These are phyloP conservation scores for Diutina sp. DNA, from an alignment of 1,139 yeast species.

Conservation along the genomic window DNA sequence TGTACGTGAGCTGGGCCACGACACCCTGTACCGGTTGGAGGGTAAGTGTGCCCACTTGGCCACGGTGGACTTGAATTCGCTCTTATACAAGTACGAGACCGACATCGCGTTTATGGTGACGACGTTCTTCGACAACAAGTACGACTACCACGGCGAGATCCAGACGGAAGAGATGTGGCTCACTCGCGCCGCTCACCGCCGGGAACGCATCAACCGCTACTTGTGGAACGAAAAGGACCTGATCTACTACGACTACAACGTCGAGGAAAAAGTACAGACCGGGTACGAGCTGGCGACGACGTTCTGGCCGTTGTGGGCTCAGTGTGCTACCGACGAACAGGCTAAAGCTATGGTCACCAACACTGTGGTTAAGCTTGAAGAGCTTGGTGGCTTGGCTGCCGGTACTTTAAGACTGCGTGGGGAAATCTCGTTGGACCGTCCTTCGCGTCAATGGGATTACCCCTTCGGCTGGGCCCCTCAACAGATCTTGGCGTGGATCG, in stretches of 20 bases:
- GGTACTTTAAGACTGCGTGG: constrained; percentile 78
- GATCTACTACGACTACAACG: constrained; percentile 76
- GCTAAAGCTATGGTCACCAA: constrained; percentile 49
- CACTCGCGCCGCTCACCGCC: constrained; percentile 40
- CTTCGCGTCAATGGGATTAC: constrained; percentile 94
- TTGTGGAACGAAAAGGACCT: constrained; percentile 78
- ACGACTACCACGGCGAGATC: constrained; percentile 21
- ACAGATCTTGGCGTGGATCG: constrained; percentile 90
- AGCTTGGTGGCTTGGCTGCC: constrained; percentile 79
- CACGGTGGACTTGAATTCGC: constrained; percentile 78
- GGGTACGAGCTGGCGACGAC: constrained; percentile 81
- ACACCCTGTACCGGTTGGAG: constrained; percentile 82
- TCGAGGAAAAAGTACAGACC: constrained; percentile 41
- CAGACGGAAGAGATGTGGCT: constrained; percentile 53
- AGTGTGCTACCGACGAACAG: constrained; percentile 58
- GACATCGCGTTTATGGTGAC: constrained; percentile 67
- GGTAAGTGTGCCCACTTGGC: constrained; percentile 85
- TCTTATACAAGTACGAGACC: constrained; percentile 79
- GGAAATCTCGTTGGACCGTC: constrained; percentile 51
- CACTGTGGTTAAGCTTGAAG: constrained; percentile 66
- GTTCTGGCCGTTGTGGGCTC: constrained; percentile 90
- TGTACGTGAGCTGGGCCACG: constrained; percentile 94
- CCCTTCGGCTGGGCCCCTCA: constrained; percentile 99
- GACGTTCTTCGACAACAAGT: constrained; percentile 39
- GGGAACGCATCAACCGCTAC: constrained; percentile 47